Conservation (phyloP, 23 red algal genomes). For the Pyropia yezoensis region DNA sequence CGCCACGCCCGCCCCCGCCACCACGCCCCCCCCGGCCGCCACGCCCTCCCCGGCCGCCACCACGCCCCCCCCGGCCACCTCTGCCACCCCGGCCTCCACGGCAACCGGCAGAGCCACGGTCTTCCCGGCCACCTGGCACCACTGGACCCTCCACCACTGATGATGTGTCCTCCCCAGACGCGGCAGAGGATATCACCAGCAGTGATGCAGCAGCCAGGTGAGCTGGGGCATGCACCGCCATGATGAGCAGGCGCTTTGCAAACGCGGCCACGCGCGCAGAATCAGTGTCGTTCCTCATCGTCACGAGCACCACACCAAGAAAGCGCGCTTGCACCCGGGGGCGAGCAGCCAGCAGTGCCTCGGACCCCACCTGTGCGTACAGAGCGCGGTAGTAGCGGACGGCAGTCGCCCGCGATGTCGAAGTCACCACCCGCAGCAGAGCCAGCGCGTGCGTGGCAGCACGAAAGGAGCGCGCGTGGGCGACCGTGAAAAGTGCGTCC, state of each 20-base stretch:
- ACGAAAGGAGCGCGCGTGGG: slow-evolving; percentile 28
- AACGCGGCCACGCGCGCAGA: slow-evolving; percentile 53
- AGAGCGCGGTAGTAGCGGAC: slow-evolving; percentile 71
- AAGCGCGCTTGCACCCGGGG: slow-evolving; percentile 33
- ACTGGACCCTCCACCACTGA: too few relatives aligned
- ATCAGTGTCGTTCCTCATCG: slow-evolving; percentile 51
- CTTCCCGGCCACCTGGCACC: too few relatives aligned
- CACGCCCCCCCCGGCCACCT: too few relatives aligned
- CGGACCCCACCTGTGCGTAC: slow-evolving; percentile 22
- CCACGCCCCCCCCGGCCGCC: too few relatives aligned
- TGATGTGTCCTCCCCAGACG: too few relatives aligned
- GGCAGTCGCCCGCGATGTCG: slow-evolving; percentile 13
- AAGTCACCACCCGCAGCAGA: slow-evolving; percentile 43
- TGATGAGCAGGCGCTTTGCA: slow-evolving; percentile 68
- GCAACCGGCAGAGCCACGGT: too few relatives aligned
- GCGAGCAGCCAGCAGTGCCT: neutral
- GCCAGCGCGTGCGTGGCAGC: slow-evolving; percentile 58
- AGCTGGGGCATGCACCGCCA: slow-evolving; percentile 35
- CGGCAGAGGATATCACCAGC: slow-evolving; percentile 34
- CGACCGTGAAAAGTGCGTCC: slow-evolving; percentile 53
- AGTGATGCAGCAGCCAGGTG: slow-evolving; percentile 49
- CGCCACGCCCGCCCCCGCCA: too few relatives aligned
- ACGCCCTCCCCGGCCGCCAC: too few relatives aligned
- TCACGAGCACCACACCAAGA: slow-evolving; percentile 40
- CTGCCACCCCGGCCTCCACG: too few relatives aligned